A percentile compares a stretch with the other conserved stretches of the same genome.
Evolutionary conservation across 1,284 basidiomycete genomes (phyloP).

Genomic region (Ustilago vetiveriae): DNA sequence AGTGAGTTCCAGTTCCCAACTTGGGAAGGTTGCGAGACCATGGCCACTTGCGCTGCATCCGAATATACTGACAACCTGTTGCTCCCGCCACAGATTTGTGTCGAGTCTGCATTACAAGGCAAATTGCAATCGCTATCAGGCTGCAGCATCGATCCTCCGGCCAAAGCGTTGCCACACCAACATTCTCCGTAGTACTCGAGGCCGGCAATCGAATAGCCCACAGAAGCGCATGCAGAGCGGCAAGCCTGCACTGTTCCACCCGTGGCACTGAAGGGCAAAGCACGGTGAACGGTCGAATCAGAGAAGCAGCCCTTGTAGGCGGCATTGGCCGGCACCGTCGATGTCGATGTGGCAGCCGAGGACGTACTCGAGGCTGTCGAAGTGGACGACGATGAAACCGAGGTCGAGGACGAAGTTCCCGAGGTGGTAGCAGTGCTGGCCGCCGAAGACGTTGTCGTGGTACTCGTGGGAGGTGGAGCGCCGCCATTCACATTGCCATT

Average conservation of each 20-base stretch:
- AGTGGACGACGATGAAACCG: background rate
- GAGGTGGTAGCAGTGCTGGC: too few relatives aligned
- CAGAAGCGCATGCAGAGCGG: constrained; percentile 6
- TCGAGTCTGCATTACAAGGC: constrained; percentile 60
- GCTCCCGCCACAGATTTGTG: constrained; percentile 65
- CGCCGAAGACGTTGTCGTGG: background rate
- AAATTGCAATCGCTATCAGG: constrained; percentile 49
- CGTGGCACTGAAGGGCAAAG: background rate
- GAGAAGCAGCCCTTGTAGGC: constrained; percentile 23
- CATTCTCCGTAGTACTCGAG: constrained; percentile 55
- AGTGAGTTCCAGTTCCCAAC: constrained; percentile 6
- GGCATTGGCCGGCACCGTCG: background rate
- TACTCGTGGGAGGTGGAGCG: background rate
- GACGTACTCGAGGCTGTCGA: constrained; percentile 1
- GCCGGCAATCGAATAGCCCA: constrained; percentile 16
- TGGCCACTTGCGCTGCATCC: constrained; percentile 7
- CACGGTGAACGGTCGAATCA: constrained; percentile 7
- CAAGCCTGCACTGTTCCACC: constrained; percentile 7
- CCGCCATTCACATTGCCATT: background rate
- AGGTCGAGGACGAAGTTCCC: background rate
- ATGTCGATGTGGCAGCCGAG: too few relatives aligned
- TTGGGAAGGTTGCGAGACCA: constrained; percentile 5
- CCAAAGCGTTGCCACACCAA: constrained; percentile 59
- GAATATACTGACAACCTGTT: constrained; percentile 63
- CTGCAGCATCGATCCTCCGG: constrained; percentile 4